Evolutionary conservation across 805 yeast genomes (phyloP), one percentile per base, ranked within the genome.

Genomic region (Saturnispora halmiae): DNA sequence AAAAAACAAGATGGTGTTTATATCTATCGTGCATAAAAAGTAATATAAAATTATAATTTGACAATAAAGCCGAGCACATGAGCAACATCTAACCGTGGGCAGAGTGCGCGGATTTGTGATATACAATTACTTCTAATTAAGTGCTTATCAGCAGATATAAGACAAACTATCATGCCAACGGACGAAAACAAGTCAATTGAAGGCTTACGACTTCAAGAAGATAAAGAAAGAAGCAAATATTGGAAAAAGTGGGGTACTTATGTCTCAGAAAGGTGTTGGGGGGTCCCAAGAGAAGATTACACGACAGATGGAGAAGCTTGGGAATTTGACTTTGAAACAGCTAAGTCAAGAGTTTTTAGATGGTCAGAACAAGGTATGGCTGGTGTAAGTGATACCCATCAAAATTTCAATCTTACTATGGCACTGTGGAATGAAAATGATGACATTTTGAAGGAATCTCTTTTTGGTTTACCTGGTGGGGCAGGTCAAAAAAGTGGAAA

Each of bases 331-430:
- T 86, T 85, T 58, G 94, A 84, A 45, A 86, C 84, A 46, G 81
- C 94, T 2, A 69, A 77, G 45, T 74, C 87, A 18, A 67, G 96
- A 49, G 75, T 84, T 11, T 87, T 82, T 58, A 69, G 96, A 33
- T 87, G 96, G 96, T 95, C 95, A 31, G 96, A 88, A 59, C 96
- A 87, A 58, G 96, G 96, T 2, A 65, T 87, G 50, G 94, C 90
- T 9, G 96, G 96, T 37, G 80, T 84, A 16, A 74, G 83, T 46
- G 96, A 87, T 57, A 75, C 82, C 46, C 86, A 82, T 54, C 95
- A 84, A 55, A 60, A 74, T 49, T 65, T 84, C 25, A 80, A 90
- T 57, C 60, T 84, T 50, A 72, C 82, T n/a, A 67, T 87, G 66
- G 95, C 88, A 3, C 67, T 88, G 46, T 87, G 96, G 96, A 87